These are phyloP conservation scores for Leptographium radiaticola DNA, from an alignment of 2,329 filamentous ascomycete genomes.

Conservation along the genomic window DNA sequence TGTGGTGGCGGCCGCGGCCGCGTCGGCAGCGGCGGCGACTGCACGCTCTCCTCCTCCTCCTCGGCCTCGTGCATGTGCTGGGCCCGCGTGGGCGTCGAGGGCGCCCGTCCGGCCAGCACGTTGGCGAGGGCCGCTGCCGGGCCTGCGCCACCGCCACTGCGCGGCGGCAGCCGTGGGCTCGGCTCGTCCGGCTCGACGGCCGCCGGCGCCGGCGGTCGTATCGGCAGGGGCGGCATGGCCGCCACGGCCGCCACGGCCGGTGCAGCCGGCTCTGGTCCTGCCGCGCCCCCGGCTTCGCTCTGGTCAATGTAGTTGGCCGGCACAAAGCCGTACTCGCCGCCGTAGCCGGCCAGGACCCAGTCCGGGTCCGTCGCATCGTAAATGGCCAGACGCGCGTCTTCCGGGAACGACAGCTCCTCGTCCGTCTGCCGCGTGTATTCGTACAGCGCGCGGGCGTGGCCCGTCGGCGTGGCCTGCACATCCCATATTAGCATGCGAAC, in stretches of 20 bases:
- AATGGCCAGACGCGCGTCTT: conserved; percentile 71
- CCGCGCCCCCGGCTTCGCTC: conserved; percentile 11
- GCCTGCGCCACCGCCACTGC: conserved; percentile 18
- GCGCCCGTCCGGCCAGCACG: conserved; percentile 36
- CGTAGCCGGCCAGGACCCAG: conserved; percentile 83
- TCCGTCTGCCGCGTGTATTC: conserved; percentile 96
- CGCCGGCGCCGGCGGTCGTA: conserved; percentile 20
- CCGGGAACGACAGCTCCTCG: conserved; percentile 90
- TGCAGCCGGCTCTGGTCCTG: conserved; percentile 20
- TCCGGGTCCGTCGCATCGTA: conserved; percentile 88
- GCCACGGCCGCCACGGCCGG: conserved; percentile 25
- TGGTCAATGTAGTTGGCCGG: conserved; percentile 88
- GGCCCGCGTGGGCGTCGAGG: conserved; percentile 31
- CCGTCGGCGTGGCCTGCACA: conserved; percentile 42
- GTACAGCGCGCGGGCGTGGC: conserved; percentile 79
- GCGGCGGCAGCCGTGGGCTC: conserved; percentile 26
- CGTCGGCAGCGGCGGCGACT: conserved; percentile 47
- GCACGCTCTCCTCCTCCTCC: conserved; percentile 45
- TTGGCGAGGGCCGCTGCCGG: conserved; percentile 33
- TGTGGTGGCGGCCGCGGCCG: conserved; percentile 49
- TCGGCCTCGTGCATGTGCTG: conserved; percentile 58
- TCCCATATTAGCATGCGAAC: neutral
- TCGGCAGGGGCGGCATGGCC: conserved; percentile 30
- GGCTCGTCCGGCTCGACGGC: conserved; percentile 21
- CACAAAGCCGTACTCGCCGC: conserved; percentile 83